Evolutionary conservation across 2,329 filamentous ascomycete species (phyloP), one percentile per base, ranked within the genome.

Genomic region (Talaromyces sp.): DNA sequence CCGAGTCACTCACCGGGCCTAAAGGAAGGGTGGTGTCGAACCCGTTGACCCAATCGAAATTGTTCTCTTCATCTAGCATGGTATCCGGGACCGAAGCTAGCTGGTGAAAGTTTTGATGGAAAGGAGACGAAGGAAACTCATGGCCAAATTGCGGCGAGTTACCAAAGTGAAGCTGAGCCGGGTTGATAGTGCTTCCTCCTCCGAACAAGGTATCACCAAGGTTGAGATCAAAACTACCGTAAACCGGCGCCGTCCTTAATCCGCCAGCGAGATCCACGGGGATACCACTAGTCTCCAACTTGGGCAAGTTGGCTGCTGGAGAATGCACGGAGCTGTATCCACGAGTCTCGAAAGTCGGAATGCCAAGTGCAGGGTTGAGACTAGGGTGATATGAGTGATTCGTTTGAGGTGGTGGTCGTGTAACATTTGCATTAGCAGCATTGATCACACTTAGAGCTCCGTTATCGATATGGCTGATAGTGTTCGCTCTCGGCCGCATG

Each of bases 401-500:
- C 72, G 72, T 66, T 54, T 72, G 72, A 25, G 65, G 67, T 18
- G 69, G 66, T 18, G 58, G 58, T 11, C 69, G 69, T 35, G 72
- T 65, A 42, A 69, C 63, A 61, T 69, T 67, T 40, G 71, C 72
- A 52, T 67, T 66, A 11, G 69, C 65, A 66, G 70, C 69, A 35
- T 66, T 66, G 12, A 73, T 67, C 77, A 95, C 85, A 69, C 88
- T 90, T 74, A 96, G 84, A 44, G 88, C 86, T 60, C 83, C 82
- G 63, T 86, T 85, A 73, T 97, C 95, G 62, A 98, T 87, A 75
- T 98, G 93, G 72, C 93, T 95, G 72, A 99, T 96, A 40, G 95
- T 99, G 74, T 98, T 98, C 61, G 95, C 93, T 70, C 95, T 84
- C 23, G 93, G 95, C 67, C 95, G 85, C 86, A 93, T 93, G 60